A percentile compares a stretch with the other conserved stretches of the same genome.
phyloP scores from a whole-genome alignment of 495 filamentous ascomycete species.

The Penicillium steckii region DNA sequence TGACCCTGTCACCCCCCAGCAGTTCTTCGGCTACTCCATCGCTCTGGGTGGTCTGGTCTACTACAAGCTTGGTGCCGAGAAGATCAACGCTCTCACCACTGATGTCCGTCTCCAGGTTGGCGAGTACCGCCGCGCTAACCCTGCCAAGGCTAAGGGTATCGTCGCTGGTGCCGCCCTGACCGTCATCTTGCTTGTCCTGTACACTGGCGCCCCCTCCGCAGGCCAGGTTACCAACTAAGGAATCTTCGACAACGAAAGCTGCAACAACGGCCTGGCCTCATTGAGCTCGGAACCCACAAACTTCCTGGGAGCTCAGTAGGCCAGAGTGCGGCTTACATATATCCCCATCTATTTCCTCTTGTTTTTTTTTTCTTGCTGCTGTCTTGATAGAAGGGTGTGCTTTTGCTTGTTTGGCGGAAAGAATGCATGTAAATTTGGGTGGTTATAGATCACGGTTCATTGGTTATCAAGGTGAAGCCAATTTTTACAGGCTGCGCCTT shows the following conservation, averaged over 20 bases:
- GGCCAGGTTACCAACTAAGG: slow-evolving; percentile 21
- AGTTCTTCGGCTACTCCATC: slow-evolving; percentile 89
- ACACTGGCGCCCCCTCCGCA: slow-evolving; percentile 26
- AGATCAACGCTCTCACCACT: slow-evolving; percentile 65
- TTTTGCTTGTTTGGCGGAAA: slow-evolving; percentile 5
- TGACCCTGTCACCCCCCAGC: slow-evolving; percentile 72
- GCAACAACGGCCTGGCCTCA: neutral
- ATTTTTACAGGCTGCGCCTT: slow-evolving; percentile 14
- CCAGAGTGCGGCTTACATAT: slow-evolving; percentile 5
- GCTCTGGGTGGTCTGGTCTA: slow-evolving; percentile 83
- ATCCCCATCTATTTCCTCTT: slow-evolving; percentile 1
- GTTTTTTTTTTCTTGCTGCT: slow-evolving; percentile 8
- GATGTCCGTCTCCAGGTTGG: slow-evolving; percentile 51
- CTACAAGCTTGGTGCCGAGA: slow-evolving; percentile 87
- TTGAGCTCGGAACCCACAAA: neutral
- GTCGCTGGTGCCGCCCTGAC: slow-evolving; percentile 54
- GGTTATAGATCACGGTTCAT: slow-evolving; percentile 18
- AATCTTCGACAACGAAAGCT: neutral
- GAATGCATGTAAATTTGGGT: slow-evolving; percentile 22
- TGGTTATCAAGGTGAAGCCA: slow-evolving; percentile 16
- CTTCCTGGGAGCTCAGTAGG: neutral
- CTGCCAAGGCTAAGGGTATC: slow-evolving; percentile 65
- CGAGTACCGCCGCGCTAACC: slow-evolving; percentile 55
- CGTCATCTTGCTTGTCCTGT: slow-evolving; percentile 60
- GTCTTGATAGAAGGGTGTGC: slow-evolving; percentile 17